A percentile compares a stretch with the other conserved stretches of the same genome.
phyloP scores from a whole-genome alignment of 148 eudicot species.

The Diospyros lotus region DNA sequence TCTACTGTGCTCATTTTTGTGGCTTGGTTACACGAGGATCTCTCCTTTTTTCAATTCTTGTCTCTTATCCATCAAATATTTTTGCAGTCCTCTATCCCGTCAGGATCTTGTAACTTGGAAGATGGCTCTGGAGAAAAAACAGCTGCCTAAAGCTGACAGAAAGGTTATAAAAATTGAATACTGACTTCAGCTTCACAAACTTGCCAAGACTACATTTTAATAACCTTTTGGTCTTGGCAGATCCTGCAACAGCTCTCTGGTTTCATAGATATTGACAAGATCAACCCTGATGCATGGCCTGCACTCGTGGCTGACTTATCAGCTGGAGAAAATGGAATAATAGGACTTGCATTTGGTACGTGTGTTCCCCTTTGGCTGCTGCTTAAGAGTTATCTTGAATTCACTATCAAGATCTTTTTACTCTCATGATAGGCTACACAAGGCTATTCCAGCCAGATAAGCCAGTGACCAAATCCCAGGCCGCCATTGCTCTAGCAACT shows the following conservation, averaged over 20 bases:
- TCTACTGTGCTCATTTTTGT: background rate
- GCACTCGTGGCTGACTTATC: conserved; percentile 83
- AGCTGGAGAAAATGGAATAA: conserved; percentile 85
- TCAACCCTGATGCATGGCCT: conserved; percentile 91
- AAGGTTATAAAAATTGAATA: conserved; percentile 39
- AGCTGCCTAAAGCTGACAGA: conserved; percentile 76
- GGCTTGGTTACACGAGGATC: background rate
- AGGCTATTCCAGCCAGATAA: conserved; percentile 93
- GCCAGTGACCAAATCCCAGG: conserved; percentile 94
- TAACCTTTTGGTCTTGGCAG: conserved; percentile 32
- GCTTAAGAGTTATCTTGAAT: conserved; percentile 1
- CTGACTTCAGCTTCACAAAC: background rate
- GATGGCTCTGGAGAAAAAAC: conserved; percentile 83
- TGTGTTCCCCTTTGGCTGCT: conserved; percentile 7
- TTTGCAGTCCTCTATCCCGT: conserved; percentile 83
- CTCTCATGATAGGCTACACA: conserved; percentile 66
- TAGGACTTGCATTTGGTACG: conserved; percentile 89
- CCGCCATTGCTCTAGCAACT: conserved; percentile 90
- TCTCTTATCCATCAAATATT: conserved; percentile 4
- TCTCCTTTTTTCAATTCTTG: conserved; percentile 6
- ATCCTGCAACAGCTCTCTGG: conserved; percentile 74
- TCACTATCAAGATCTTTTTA: conserved; percentile 7
- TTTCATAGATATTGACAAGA: conserved; percentile 83
- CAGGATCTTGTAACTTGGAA: conserved; percentile 99
- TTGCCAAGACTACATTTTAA: background rate